These are phyloP conservation scores for Saxophila tyrrhenica DNA, from an alignment of 495 filamentous ascomycete genomes.

Conservation along the genomic window DNA sequence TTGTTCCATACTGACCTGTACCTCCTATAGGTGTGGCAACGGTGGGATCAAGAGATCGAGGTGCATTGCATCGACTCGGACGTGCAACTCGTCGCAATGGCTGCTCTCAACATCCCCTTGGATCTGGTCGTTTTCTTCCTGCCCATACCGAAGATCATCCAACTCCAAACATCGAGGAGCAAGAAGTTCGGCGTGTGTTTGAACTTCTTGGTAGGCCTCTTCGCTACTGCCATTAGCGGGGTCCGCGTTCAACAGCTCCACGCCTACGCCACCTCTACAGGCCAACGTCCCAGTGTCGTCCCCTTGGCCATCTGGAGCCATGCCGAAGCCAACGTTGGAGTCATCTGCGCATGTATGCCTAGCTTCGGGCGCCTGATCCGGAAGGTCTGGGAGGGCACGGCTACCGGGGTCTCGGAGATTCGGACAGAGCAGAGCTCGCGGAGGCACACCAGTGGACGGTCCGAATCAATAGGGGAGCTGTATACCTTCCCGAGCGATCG, in stretches of 20 bases:
- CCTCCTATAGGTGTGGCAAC: background rate
- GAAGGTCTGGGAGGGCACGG: background rate
- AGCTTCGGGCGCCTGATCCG: background rate
- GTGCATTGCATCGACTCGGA: background rate
- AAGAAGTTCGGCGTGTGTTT: background rate
- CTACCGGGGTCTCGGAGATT: background rate
- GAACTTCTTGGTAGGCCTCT: background rate
- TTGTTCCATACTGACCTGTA: background rate
- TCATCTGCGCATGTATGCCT: background rate
- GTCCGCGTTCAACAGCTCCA: background rate
- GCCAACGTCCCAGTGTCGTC: background rate
- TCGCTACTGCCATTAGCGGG: background rate
- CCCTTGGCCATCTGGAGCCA: background rate
- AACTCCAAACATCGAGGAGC: background rate
- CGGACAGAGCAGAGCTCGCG: too few species aligned
- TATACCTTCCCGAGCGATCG: too few species aligned
- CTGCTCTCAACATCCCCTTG: background rate
- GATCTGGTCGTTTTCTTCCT: background rate
- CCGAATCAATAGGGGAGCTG: too few species aligned
- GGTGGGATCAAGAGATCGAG: background rate
- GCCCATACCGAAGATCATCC: background rate
- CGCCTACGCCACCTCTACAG: background rate
- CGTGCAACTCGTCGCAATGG: background rate
- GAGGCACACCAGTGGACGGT: too few species aligned
- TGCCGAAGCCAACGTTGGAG: background rate